Evolutionary conservation across 176 grass and related monocot genomes (phyloP).

Genomic region (Bothriochloa decipiens): DNA sequence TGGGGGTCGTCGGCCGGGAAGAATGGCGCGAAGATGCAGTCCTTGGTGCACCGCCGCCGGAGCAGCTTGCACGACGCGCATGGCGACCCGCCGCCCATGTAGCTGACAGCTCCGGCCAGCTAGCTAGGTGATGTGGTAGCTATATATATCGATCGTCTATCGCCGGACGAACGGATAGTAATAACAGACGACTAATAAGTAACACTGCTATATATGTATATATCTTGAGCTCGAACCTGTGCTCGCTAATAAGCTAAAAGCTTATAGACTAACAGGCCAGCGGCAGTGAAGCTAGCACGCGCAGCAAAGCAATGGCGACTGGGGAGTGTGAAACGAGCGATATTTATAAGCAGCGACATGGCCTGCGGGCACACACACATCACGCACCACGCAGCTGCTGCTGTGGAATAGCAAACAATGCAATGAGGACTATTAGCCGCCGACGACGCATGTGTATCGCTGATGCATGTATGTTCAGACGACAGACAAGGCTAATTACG

Average conservation of each 20-base stretch:
- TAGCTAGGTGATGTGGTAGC: not conserved
- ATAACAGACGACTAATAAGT: not conserved
- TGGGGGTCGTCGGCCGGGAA: slow-evolving; percentile 88
- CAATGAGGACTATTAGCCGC: not conserved
- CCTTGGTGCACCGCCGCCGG: slow-evolving; percentile 80
- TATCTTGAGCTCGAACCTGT: not conserved
- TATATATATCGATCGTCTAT: not conserved
- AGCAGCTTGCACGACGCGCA: slow-evolving; percentile 95
- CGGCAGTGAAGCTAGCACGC: not conserved
- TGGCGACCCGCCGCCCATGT: slow-evolving; percentile 68
- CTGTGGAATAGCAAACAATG: too few species aligned
- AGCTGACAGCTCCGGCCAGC: not conserved
- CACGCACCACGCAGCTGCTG: not conserved
- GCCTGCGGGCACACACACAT: not conserved
- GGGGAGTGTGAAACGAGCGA: slow-evolving; percentile 4
- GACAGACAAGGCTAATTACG: slow-evolving; percentile 53
- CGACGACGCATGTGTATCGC: slow-evolving; percentile 30
- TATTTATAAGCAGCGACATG: slow-evolving; percentile 45
- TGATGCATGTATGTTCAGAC: slow-evolving; percentile 18
- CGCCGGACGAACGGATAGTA: not conserved
- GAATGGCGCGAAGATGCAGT: slow-evolving; percentile 95
- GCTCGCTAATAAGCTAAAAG: not conserved
- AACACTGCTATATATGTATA: not conserved
- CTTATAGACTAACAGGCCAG: not conserved
- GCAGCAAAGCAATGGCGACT: slow-evolving; percentile 16